Base-by-base conservation (phyloP, 202 grass and related monocot species). In the Saccharum hybrid region DNA sequence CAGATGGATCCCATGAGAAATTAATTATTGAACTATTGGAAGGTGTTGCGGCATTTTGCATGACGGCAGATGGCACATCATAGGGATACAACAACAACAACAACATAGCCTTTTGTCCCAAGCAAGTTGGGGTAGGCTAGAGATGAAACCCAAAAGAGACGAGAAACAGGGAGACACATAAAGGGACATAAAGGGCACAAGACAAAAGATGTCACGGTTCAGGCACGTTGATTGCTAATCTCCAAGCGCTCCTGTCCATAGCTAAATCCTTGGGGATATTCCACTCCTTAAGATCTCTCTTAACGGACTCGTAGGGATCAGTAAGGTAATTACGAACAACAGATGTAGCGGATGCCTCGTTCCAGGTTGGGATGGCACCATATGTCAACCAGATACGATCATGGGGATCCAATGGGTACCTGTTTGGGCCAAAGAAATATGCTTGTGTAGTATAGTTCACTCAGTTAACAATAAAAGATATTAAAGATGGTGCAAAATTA, bases 361-460 rank as follows among this genome's bases (percentile, higher is more conserved):
- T 51, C 71, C 71, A 92, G 76, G 7, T 39, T 19, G 59, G 86
- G 40, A 77, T 21, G 9, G 60, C 77, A 8, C 18, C 78, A 63
- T 71, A 80, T 4, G 71, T 79, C 1, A 26, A 46, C 86, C 90
- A 92, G 14, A 92, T 66, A 8, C 90, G 71, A 49, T 92, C 90
- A 74, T 84, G 76, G 46, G 80, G 43, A 77, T 92, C 90, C 6
- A 67, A 23, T 0, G 86, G 86, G 36, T 86, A 86, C 79, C 90
- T 88, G 57, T 51, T 80, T 68, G 33, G 31, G 75, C 12, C 66
- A 80, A 76, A 76, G 19, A 84, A 84, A 68, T 42, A 69, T 68
- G 38, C 41, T 78, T 61, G 16, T 9, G 1, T 31, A 54, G 67
- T 77, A 22, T 31, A 40, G 37, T 66, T 51, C 43, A 66, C 41